A percentile compares a stretch with the other conserved stretches of the same genome.
phyloP scores from a whole-genome alignment of 2,329 filamentous ascomycete genomes.

The Monosporascus ibericus region DNA sequence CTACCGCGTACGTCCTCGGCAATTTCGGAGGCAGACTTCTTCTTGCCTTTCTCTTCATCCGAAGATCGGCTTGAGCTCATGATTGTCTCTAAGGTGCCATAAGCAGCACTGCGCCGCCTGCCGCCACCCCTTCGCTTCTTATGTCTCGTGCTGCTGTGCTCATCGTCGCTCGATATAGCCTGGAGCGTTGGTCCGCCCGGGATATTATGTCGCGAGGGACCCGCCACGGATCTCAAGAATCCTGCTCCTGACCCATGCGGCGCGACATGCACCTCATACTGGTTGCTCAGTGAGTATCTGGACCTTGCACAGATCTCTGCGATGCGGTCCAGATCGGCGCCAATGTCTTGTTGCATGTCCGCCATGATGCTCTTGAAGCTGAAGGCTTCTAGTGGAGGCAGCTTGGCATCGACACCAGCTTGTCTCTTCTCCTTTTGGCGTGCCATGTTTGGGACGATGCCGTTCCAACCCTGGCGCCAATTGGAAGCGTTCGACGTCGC shows the following conservation, averaged over 20 bases:
- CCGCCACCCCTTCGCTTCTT: slow-evolving; percentile 34
- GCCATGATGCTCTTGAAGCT: slow-evolving; percentile 60
- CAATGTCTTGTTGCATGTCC: slow-evolving; percentile 47
- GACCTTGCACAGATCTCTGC: slow-evolving; percentile 62
- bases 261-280: slow-evolving; percentile 59
- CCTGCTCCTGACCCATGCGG: slow-evolving; percentile 53
- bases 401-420: slow-evolving; percentile 31
- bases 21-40: slow-evolving; percentile 52
- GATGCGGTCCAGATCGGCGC: slow-evolving; percentile 56
- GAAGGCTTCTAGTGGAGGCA: slow-evolving; percentile 58
- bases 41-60: slow-evolving; percentile 55
- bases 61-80: slow-evolving; percentile 61
- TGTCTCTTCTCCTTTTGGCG: slow-evolving; percentile 36
- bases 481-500: slow-evolving; percentile 16
- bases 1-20: slow-evolving; percentile 49
- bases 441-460: slow-evolving; percentile 36
- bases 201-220: slow-evolving; percentile 23
- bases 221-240: slow-evolving; percentile 30
- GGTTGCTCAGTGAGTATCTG: slow-evolving; percentile 59
- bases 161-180: slow-evolving; percentile 51
- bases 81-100: slow-evolving; percentile 60
- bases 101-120: slow-evolving; percentile 46
- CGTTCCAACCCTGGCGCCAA: slow-evolving; percentile 29
- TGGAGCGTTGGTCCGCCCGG: slow-evolving; percentile 49
- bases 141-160: slow-evolving; percentile 34